These are phyloP conservation scores for Cyclospora cayetanensis DNA, from an alignment of 169 alveolate species.

Conservation along the genomic window DNA sequence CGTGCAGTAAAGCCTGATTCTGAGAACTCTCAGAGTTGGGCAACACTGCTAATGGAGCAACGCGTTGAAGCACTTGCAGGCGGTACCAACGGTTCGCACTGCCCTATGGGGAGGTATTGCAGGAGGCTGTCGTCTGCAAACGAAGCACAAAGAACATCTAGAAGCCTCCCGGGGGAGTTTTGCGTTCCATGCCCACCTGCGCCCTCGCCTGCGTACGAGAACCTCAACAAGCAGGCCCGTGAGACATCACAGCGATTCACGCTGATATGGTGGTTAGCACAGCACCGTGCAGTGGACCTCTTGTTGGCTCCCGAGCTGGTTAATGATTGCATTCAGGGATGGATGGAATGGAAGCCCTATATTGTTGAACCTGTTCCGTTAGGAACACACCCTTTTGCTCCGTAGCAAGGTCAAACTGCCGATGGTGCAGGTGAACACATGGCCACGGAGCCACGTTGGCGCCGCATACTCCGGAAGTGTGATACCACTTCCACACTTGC, in stretches of 20 bases:
- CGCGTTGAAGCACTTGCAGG: background rate
- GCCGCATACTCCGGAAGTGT: no score
- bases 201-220: background rate
- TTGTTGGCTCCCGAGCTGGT: background rate
- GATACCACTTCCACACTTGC: no score
- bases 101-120: slow-evolving; percentile 5
- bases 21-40: slow-evolving; percentile 14
- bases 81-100: background rate
- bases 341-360: background rate
- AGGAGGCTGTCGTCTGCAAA: background rate
- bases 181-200: background rate
- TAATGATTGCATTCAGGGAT: background rate
- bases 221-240: background rate
- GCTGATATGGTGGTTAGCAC: background rate
- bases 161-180: background rate
- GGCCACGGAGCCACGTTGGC: no score
- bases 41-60: background rate
- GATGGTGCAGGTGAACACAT: background rate
- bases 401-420: background rate
- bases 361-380: background rate
- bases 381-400: background rate
- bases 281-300: background rate
- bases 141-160: background rate
- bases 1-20: background rate
- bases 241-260: background rate